A percentile compares a stretch with the other conserved stretches of the same genome.
phyloP scores from a whole-genome alignment of 495 filamentous ascomycete genomes.

The Penicillium crystallinum region DNA sequence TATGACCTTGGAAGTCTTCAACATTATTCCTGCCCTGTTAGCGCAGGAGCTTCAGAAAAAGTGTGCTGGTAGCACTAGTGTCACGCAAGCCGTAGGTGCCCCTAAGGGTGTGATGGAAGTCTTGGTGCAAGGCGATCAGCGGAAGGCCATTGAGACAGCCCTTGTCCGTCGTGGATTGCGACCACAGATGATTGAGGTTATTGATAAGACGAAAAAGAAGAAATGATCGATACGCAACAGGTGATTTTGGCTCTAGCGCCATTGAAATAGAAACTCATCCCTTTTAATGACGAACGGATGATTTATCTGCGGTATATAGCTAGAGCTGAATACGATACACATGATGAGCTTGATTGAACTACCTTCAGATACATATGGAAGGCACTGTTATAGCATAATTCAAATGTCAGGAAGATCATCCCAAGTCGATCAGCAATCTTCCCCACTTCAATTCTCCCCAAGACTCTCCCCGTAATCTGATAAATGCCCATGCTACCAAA shows the following conservation, averaged over 20 bases:
- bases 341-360: background rate
- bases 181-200: slow-evolving; percentile 55
- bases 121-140: slow-evolving; percentile 65
- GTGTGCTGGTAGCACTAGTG: slow-evolving; percentile 66
- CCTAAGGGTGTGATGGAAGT: slow-evolving; percentile 66
- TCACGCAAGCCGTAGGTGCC: slow-evolving; percentile 56
- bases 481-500: too few species aligned
- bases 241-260: background rate
- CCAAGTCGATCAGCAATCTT: too few species aligned
- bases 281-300: too few species aligned
- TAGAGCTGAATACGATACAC: background rate
- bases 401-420: too few species aligned
- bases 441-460: too few species aligned
- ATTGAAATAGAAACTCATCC: background rate
- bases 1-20: slow-evolving; percentile 57
- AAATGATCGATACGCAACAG: slow-evolving; percentile 27
- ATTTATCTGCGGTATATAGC: background rate
- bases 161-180: slow-evolving; percentile 56
- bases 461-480: too few species aligned
- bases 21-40: slow-evolving; percentile 53
- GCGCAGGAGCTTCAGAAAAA: slow-evolving; percentile 68
- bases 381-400: too few species aligned
- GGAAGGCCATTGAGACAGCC: slow-evolving; percentile 54
- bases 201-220: slow-evolving; percentile 70
- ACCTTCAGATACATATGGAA: too few species aligned